Base-by-base conservation (phyloP, 345 rosid species). In the Bruguiera parviflora region DNA sequence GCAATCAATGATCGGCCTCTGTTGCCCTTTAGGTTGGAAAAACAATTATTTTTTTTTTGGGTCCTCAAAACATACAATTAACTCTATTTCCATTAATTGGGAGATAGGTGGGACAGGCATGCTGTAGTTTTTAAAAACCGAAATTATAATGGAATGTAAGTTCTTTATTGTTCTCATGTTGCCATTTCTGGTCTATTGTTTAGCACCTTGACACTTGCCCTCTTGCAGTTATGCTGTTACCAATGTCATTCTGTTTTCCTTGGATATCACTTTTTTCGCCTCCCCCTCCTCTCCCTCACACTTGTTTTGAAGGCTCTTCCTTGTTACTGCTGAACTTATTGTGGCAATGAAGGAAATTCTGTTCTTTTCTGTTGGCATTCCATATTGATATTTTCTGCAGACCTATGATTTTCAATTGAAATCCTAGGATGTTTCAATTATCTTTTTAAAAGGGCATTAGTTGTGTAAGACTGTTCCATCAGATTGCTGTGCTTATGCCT, bases 1-100 rank as follows among this genome's bases (percentile, higher is more conserved):
- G 97, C 96, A 63, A 91, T 91, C 53, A 94, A 94, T 79, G 71
- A 72, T 77, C 90, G 97, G 24, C 98, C 96, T 20, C 77, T 91
- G 74, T 80, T 94, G 68, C 98, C 98, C 18, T 94, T 94, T 77
- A 91, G 92, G 97, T 94, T 62, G 75, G 76, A 53, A 20, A 33
- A 16, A 25, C 20, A 43, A 43, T 35, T 18, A 10, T 11, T 56
- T 61, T 16, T 19, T 58, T 24, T 16, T 28, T n/a, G n/a, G 28
- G 49, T 43, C 49, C 19, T 13, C 19, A 0, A 43, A 13, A 13
- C 49, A 53, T 27, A 24, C 16, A 21, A 56, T 56, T 56, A 24
- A 15, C 28, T 24, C 28, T 10, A 11, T 56, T 56, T 56, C 16
- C 59, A 56, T 56, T 16, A 3, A 56, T 55, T 56, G 28, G 3